Percentiles rank a stretch among this genome's conserved stretches.
These are phyloP conservation scores for Anthostomella pinea DNA, from an alignment of 2,329 filamentous ascomycete species.

Conservation along the genomic window DNA sequence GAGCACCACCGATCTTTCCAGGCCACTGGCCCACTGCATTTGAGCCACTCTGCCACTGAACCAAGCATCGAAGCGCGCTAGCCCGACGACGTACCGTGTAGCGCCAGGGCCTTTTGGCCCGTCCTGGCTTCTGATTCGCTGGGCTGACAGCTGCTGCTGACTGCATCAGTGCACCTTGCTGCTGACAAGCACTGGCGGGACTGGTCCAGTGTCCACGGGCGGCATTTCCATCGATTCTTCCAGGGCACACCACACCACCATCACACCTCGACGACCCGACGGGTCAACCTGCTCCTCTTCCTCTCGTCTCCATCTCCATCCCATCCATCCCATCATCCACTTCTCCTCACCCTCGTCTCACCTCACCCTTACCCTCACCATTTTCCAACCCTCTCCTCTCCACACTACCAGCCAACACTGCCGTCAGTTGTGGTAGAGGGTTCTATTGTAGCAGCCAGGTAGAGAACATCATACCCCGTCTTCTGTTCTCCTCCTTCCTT, in stretches of 20 bases:
- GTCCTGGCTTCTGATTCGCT: conserved; percentile 4
- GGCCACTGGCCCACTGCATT: too few species aligned
- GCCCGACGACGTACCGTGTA: background rate
- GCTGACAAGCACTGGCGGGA: too few species aligned
- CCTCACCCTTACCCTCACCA: conserved; percentile 24
- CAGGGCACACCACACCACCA: conserved; percentile 3
- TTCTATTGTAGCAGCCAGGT: conserved; percentile 18
- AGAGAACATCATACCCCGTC: conserved; percentile 23
- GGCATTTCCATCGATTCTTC: conserved; percentile 22
- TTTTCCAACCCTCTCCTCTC: conserved; percentile 19
- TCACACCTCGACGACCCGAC: background rate
- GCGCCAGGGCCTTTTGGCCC: conserved; percentile 9
- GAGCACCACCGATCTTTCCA: too few species aligned
- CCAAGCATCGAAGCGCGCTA: background rate
- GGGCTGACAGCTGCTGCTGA: conserved; percentile 15
- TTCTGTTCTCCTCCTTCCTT: conserved; percentile 28
- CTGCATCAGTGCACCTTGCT: conserved; percentile 11
- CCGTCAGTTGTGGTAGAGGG: conserved; percentile 25
- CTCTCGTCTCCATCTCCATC: conserved; percentile 23
- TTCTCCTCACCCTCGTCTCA: conserved; percentile 24
- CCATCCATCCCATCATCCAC: conserved; percentile 23
- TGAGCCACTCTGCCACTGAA: too few species aligned
- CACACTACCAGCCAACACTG: conserved; percentile 19
- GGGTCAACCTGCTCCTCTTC: conserved; percentile 18
- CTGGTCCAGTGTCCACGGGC: conserved; percentile 18